Conservation (phyloP, 306 rosid genomes). For the Casuarina cunninghamiana region DNA sequence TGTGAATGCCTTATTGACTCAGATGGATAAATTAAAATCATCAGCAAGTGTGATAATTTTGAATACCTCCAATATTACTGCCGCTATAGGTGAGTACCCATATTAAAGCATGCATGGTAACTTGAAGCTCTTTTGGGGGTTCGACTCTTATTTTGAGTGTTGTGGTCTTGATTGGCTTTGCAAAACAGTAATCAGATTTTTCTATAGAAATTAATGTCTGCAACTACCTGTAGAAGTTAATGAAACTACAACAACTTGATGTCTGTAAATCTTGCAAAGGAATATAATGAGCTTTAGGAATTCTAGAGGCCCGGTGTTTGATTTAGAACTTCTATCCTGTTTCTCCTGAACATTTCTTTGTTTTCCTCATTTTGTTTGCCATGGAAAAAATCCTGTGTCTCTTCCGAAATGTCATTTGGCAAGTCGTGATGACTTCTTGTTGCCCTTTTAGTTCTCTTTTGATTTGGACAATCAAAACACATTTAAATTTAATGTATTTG, state of each 20-base stretch:
- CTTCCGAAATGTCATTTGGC: neutral
- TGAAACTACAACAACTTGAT: too few relatives aligned
- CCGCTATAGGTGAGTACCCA: conserved; percentile 77
- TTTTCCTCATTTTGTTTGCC: neutral
- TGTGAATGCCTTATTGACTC: too few relatives aligned
- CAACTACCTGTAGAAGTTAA: too few relatives aligned
- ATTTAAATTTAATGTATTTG: too few relatives aligned
- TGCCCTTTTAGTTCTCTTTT: too few relatives aligned
- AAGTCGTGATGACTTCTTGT: neutral
- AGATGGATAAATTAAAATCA: conserved; percentile 88
- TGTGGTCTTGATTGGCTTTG: neutral
- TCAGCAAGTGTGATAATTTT: conserved; percentile 89
- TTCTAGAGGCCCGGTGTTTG: too few relatives aligned
- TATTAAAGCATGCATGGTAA: neutral
- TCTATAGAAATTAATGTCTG: too few relatives aligned
- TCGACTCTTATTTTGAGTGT: neutral
- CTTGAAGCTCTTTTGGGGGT: neutral
- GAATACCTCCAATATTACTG: conserved; percentile 93
- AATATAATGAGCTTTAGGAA: neutral
- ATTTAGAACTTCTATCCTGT: too few relatives aligned
- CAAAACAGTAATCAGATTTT: too few relatives aligned
- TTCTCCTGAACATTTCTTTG: neutral
- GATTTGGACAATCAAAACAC: too few relatives aligned
- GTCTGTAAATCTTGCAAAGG: too few relatives aligned
- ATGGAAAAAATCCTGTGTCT: neutral